Evolutionary conservation across 257 asterid species (phyloP).

Genomic region (Solanum rostratum): DNA sequence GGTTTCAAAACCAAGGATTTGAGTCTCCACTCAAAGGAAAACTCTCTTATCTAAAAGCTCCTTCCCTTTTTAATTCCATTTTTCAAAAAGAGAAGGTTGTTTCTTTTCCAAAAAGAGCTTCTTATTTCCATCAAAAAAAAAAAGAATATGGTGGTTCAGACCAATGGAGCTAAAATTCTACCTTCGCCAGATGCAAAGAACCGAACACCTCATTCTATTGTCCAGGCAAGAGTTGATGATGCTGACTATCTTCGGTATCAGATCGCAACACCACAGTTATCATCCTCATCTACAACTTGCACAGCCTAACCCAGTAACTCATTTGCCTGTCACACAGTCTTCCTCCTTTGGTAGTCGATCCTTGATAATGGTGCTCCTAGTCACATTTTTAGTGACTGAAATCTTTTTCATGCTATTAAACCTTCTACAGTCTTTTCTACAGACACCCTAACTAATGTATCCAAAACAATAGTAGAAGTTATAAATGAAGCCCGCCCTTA

Average conservation of each 20-base stretch:
- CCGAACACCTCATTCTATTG: not conserved
- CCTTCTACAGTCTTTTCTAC: not conserved
- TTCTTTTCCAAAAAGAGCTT: no score
- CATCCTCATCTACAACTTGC: not conserved
- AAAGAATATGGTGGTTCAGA: no score
- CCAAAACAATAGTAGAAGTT: not conserved
- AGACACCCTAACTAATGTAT: not conserved
- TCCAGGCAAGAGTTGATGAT: not conserved
- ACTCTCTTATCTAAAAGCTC: no score
- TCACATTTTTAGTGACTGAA: not conserved
- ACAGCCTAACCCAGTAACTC: not conserved
- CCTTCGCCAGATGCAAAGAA: no score
- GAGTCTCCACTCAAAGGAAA: no score
- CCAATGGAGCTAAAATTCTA: no score
- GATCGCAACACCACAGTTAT: not conserved
- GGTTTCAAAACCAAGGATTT: not conserved
- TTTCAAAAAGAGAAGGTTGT: no score
- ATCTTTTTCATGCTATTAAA: not conserved
- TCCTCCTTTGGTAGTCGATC: not conserved
- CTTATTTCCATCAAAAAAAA: no score
- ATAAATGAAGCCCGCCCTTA: not conserved
- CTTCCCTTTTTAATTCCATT: no score
- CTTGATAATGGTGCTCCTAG: not conserved
- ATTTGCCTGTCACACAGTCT: not conserved
- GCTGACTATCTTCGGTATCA: not conserved